Conservation (phyloP, 2,329 filamentous ascomycete genomes). For the Aureobasidium sp. region DNA sequence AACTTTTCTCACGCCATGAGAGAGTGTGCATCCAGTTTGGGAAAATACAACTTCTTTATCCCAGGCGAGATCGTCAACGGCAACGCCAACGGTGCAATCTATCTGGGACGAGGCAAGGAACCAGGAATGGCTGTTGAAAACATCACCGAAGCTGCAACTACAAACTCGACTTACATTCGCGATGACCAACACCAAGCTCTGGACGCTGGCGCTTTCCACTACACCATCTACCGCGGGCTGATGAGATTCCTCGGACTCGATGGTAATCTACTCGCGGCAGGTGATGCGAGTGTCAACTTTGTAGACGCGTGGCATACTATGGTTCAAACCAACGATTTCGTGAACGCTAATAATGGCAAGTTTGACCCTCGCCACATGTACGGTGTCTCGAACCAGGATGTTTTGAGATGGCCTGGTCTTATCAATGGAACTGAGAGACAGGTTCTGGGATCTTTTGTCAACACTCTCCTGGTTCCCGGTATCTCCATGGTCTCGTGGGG, state of each 20-base stretch:
- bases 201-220: conserved; percentile 57
- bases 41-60: conserved; percentile 59
- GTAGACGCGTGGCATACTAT: conserved; percentile 50
- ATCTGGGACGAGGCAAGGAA: conserved; percentile 55
- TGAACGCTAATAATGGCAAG: conserved; percentile 53
- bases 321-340: conserved; percentile 52
- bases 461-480: conserved; percentile 53
- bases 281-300: conserved; percentile 45
- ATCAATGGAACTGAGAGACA: conserved; percentile 51
- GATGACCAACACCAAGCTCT: conserved; percentile 47
- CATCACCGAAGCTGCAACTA: conserved; percentile 44
- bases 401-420: conserved; percentile 57
- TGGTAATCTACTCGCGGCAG: conserved; percentile 44
- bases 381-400: conserved; percentile 59
- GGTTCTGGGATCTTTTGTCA: conserved; percentile 52
- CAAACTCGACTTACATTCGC: conserved; percentile 47
- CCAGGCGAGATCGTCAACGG: conserved; percentile 58
- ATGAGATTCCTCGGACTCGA: conserved; percentile 56
- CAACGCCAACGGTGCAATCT: conserved; percentile 54
- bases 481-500: conserved; percentile 57
- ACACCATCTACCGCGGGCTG: conserved; percentile 56
- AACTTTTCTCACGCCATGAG: conserved; percentile 52
- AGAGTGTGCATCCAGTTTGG: conserved; percentile 49
- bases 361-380: conserved; percentile 61
- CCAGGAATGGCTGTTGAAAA: conserved; percentile 46